A percentile compares a stretch with the other conserved stretches of the same genome.
These are phyloP conservation scores for Vaccinium macrocarpon DNA, from an alignment of 148 eudicot genomes.

Conservation along the genomic window DNA sequence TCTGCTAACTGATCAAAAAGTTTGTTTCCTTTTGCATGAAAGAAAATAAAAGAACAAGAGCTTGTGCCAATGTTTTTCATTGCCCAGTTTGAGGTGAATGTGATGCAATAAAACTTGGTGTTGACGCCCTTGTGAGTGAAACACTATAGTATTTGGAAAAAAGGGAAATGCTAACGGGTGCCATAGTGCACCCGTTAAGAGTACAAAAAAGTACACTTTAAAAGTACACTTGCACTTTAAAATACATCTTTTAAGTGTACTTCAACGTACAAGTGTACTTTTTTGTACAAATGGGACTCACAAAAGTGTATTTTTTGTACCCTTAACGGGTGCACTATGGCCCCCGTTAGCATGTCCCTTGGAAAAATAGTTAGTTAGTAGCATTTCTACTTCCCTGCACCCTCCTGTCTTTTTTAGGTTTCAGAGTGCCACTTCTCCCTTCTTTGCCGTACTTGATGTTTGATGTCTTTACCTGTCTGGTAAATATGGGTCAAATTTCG, in stretches of 20 bases:
- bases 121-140: background rate
- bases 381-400: background rate
- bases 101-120: background rate
- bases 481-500: background rate
- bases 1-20: background rate
- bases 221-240: too few relatives aligned
- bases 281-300: too few relatives aligned
- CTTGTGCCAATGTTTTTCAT: background rate
- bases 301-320: too few relatives aligned
- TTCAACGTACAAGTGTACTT: too few relatives aligned
- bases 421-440: background rate
- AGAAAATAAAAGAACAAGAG: background rate
- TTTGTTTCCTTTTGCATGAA: background rate
- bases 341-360: too few relatives aligned
- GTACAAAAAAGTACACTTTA: too few relatives aligned
- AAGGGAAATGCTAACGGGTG: too few relatives aligned
- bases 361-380: background rate
- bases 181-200: too few relatives aligned
- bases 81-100: background rate
- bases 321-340: too few relatives aligned
- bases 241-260: too few relatives aligned
- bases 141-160: background rate
- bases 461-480: background rate
- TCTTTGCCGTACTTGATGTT: background rate
- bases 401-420: background rate